Percentiles rank a stretch among this genome's conserved stretches.
Evolutionary conservation across 805 yeast genomes (phyloP).

Genomic region (Priceomyces castillae): DNA sequence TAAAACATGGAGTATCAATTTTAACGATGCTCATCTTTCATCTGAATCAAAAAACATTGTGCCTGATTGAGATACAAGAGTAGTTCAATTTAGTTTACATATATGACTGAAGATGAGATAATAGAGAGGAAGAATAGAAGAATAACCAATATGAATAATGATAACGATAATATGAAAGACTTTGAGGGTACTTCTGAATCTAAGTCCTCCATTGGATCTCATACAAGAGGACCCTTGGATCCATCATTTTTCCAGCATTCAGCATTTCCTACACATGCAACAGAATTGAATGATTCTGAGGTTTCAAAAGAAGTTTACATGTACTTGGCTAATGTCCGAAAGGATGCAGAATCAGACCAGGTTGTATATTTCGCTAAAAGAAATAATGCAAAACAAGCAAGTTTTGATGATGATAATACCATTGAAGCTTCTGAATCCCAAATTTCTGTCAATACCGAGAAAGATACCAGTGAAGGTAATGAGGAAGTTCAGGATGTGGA

Average conservation of each 20-base stretch:
- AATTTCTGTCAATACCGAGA: neutral
- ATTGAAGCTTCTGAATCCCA: too few relatives aligned
- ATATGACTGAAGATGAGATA: too few relatives aligned
- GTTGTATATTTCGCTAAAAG: conserved; percentile 13
- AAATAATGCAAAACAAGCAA: neutral
- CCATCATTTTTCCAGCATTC: conserved; percentile 29
- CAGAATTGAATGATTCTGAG: conserved; percentile 5
- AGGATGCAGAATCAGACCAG: conserved; percentile 28
- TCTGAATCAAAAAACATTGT: too few relatives aligned
- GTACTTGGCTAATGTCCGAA: conserved; percentile 28
- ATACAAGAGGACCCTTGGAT: conserved; percentile 20
- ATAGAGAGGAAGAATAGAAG: too few relatives aligned
- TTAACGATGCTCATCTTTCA: neutral
- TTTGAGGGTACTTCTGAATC: neutral
- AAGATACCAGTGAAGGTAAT: neutral
- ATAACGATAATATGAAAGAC: neutral
- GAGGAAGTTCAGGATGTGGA: neutral
- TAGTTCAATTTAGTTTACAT: too few relatives aligned
- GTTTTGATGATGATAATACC: neutral
- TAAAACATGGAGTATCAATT: neutral
- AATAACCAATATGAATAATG: neutral
- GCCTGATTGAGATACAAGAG: too few relatives aligned
- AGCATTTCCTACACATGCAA: conserved; percentile 22
- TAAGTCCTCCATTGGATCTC: neutral
- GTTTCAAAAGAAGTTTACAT: conserved; percentile 13